Percentiles rank a stretch among this genome's conserved stretches.
phyloP scores from a whole-genome alignment of 108 stramenopile species.

The Mayamaea pseudoterrestris region DNA sequence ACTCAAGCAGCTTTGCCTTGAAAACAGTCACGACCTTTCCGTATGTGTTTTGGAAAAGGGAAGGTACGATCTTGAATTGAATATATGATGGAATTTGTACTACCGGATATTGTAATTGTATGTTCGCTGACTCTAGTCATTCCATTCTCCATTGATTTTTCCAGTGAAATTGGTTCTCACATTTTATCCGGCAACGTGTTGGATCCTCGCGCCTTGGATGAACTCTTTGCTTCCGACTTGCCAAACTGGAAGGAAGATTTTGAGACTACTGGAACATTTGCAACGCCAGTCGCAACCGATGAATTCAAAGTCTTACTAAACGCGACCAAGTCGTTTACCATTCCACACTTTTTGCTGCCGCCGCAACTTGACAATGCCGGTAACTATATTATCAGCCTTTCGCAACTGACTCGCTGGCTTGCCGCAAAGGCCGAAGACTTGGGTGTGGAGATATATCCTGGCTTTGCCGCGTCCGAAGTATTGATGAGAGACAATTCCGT shows the following conservation, averaged over 20 bases:
- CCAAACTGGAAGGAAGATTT: constrained; percentile 60
- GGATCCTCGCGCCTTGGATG: constrained; percentile 93
- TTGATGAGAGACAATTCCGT: constrained; percentile 58
- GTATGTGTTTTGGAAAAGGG: constrained; percentile 98
- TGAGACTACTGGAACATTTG: constrained; percentile 34
- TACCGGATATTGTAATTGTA: too few species aligned
- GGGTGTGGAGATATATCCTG: constrained; percentile 97
- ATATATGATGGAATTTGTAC: too few species aligned
- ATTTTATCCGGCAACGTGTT: constrained; percentile 98
- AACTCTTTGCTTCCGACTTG: constrained; percentile 82
- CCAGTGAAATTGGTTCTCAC: constrained; percentile 92
- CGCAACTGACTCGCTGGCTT: constrained; percentile 89
- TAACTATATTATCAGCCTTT: constrained; percentile 90
- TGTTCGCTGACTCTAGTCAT: too few species aligned
- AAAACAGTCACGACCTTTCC: constrained; percentile 75
- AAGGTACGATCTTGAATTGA: constrained; percentile 28
- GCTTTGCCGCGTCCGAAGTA: constrained; percentile 93
- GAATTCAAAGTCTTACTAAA: constrained; percentile 75
- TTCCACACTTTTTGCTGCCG: constrained; percentile 77
- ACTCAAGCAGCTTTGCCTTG: constrained; percentile 88
- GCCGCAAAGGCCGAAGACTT: constrained; percentile 91
- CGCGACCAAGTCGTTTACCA: constrained; percentile 26
- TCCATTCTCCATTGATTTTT: too few species aligned
- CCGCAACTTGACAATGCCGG: constrained; percentile 91
- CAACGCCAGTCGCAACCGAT: constrained; percentile 85